Evolutionary conservation across 345 rosid species (phyloP), one percentile per base, ranked within the genome.

Genomic region (Linum usitatissimum): DNA sequence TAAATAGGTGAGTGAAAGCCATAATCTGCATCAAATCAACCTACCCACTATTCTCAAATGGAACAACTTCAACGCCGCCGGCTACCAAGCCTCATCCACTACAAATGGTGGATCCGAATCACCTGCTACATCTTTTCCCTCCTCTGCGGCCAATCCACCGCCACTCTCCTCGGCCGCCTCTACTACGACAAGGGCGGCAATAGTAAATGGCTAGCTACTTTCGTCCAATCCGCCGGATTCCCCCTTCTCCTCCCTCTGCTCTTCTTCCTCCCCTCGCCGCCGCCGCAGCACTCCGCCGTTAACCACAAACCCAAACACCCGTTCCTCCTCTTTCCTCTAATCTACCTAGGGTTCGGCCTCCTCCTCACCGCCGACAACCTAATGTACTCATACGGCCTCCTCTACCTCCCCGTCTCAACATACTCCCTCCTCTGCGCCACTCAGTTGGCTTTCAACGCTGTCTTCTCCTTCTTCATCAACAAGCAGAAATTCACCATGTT

Each of bases 191-290:
- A 73, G 67, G 86, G 84, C n/a, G 88, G 88, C 3, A 76, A 81
- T 13, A 77, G 86, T 73, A 84, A 83, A 71, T 84, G 85, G 86
- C 79, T 84, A 79, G 79, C 86, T 54, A 81, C 88, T 3, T 70
- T 79, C 49, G 86, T 79, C 67, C 88, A 84, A 69, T 79, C 84
- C 19, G 82, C 81, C 0, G 86, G 84, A 64, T 84, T 84, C 73
- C 85, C 85, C 20, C 60, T 81, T 28, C 71, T 79, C 9, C 56
- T 77, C 34, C 84, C 82, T 8, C 62, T 79, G 48, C 62, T 80
- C 17, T 53, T 75, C 39, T 73, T 60, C 72, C 73, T 77, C 71
- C n/a, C 66, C 30, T 61, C 39, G 9, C 51, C 28, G 36, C 12
- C 62, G 0, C 68, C 8, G 23, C 3, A 18, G 30, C 61, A 21